phyloP scores from a whole-genome alignment of 345 rosid species.

The Dovyalis caffra region DNA sequence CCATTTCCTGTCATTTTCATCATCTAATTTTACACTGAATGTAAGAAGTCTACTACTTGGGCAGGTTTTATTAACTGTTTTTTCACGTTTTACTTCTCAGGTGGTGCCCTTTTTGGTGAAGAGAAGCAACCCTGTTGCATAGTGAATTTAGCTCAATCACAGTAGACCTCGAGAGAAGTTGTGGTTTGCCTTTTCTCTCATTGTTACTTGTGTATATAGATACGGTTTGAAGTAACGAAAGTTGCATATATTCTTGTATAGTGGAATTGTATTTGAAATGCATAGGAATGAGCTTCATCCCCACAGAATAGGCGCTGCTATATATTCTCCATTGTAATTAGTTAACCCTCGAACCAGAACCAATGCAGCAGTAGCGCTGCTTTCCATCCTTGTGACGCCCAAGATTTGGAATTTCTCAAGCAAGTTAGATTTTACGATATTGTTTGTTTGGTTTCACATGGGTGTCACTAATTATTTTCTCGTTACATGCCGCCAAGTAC shows the following conservation, averaged over 20 bases:
- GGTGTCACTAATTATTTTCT: no score
- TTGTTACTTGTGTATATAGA: constrained; percentile 15
- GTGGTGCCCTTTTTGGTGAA: constrained; percentile 98
- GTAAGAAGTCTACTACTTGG: not conserved
- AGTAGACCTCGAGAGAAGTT: not conserved
- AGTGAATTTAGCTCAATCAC: constrained; percentile 2
- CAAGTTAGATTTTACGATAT: no score
- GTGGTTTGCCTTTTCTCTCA: not conserved
- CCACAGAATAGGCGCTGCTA: not conserved
- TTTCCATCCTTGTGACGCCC: not conserved
- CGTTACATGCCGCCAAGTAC: not conserved
- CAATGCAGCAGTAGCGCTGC: not conserved
- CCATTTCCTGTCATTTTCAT: not conserved
- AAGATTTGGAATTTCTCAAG: not conserved
- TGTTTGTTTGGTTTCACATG: no score
- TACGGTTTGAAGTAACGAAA: not conserved
- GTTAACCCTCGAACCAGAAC: no score
- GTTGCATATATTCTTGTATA: not conserved
- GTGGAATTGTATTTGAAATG: not conserved
- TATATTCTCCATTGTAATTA: not conserved
- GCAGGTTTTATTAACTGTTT: not conserved
- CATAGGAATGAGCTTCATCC: not conserved
- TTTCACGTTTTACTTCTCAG: constrained; percentile 27
- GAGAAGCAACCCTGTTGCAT: not conserved
- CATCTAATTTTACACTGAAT: not conserved